phyloP scores from a whole-genome alignment of 2,329 filamentous ascomycete genomes.

The Fusarium musae region DNA sequence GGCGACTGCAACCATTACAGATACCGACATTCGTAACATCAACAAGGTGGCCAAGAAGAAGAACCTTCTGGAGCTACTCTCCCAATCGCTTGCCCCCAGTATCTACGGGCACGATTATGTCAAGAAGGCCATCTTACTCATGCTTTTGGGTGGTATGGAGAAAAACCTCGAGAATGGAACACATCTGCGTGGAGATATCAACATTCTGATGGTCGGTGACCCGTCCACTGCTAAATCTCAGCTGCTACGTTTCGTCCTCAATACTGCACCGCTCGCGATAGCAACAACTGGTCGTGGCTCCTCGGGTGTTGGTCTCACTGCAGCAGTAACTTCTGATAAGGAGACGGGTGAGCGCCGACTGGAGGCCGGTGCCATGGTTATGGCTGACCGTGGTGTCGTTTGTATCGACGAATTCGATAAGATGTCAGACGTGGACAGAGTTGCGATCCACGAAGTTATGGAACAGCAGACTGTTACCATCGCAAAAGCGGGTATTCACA shows the following conservation, averaged over 20 bases:
- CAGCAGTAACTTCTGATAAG: conserved; percentile 95
- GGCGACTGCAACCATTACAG: conserved; percentile 90
- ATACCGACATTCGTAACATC: conserved; percentile 97
- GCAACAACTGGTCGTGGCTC: conserved; percentile 97
- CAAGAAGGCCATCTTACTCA: conserved; percentile 95
- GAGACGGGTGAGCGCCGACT: conserved; percentile 95
- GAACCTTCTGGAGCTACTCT: conserved; percentile 90
- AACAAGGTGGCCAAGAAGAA: conserved; percentile 97
- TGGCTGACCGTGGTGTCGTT: conserved; percentile 94
- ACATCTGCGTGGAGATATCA: conserved; percentile 97
- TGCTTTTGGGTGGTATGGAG: conserved; percentile 95
- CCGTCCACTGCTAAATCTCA: conserved; percentile 99
- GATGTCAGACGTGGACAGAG: conserved; percentile 98
- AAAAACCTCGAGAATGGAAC: conserved; percentile 99
- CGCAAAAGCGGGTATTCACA: conserved; percentile 98
- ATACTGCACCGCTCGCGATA: conserved; percentile 95
- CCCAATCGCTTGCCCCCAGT: conserved; percentile 93
- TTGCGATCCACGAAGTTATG: conserved; percentile 99
- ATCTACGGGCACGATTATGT: conserved; percentile 98
- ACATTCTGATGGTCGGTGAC: conserved; percentile 99
- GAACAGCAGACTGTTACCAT: conserved; percentile 99
- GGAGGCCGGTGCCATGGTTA: conserved; percentile 98
- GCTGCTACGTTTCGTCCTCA: conserved; percentile 93
- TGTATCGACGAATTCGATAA: conserved; percentile 99
- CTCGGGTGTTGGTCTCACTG: conserved; percentile 96